phyloP scores from a whole-genome alignment of 2,329 filamentous ascomycete species.

The Aurifilum marmelostoma region DNA sequence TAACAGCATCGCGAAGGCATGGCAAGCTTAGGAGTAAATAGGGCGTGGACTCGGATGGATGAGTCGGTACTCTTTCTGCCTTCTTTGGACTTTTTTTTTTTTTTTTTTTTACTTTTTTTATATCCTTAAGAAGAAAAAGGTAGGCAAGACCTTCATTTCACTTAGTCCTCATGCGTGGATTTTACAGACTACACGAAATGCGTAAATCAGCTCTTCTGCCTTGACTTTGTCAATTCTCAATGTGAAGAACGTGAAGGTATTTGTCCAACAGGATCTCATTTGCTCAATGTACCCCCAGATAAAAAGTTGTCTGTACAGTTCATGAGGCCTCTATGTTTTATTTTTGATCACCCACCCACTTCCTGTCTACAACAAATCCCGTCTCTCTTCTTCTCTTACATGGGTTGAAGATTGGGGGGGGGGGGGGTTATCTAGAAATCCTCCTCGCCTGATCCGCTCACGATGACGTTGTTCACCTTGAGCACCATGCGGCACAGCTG shows the following conservation, averaged over 20 bases:
- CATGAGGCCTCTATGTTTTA: neutral
- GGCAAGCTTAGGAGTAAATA: neutral
- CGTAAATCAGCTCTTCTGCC: neutral
- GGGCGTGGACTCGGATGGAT: neutral
- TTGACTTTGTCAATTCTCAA: neutral
- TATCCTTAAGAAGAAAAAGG: neutral
- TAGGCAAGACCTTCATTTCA: no score
- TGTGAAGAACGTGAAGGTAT: no score
- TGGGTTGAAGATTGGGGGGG: no score
- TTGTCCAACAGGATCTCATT: no score
- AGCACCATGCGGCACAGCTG: slow-evolving; percentile 98
- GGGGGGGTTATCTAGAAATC: slow-evolving; percentile 64
- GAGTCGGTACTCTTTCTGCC: no score
- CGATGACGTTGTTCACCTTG: slow-evolving; percentile 96
- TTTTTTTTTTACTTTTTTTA: neutral
- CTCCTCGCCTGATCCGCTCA: slow-evolving; percentile 82
- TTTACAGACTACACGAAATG: neutral
- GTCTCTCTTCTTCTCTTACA: neutral
- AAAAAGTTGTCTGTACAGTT: neutral
- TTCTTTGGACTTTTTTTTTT: no score
- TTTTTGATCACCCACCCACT: neutral
- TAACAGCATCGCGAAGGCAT: neutral
- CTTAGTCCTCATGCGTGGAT: no score
- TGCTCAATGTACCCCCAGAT: neutral
- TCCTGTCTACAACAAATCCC: neutral